A percentile compares a stretch with the other conserved stretches of the same genome.
Conservation (phyloP, 306 rosid species). For the Castanospermum australe region DNA sequence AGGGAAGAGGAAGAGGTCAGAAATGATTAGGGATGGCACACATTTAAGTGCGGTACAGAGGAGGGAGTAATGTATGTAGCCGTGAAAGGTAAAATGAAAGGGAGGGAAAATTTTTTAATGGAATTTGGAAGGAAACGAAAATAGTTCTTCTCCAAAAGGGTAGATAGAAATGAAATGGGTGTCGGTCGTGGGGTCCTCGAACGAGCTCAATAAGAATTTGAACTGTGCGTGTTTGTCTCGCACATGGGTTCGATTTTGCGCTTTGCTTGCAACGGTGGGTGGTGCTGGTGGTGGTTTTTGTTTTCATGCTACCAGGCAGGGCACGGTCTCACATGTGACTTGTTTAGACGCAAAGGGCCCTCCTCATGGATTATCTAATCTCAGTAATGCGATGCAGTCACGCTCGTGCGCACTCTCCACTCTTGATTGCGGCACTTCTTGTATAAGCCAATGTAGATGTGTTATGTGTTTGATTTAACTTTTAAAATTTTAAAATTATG, state of each 20-base stretch:
- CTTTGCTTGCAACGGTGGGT: not conserved
- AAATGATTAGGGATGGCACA: conserved; percentile 43
- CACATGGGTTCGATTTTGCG: conserved; percentile 49
- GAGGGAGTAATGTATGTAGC: conserved; percentile 1
- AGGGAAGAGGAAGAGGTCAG: conserved; percentile 24
- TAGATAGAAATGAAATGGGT: conserved; percentile 26
- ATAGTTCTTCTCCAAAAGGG: not conserved
- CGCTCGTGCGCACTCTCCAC: not conserved
- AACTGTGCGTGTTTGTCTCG: conserved; percentile 39
- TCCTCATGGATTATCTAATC: not conserved
- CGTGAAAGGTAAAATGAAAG: conserved; percentile 24
- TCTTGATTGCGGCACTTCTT: not conserved
- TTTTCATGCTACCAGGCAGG: not conserved
- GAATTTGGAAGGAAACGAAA: not conserved
- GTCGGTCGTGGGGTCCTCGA: conserved; percentile 67
- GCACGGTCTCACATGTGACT: conserved; percentile 21
- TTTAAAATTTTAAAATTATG: too few species aligned
- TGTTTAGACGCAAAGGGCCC: conserved; percentile 1
- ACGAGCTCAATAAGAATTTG: conserved; percentile 12
- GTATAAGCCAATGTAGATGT: not conserved
- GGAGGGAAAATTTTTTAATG: conserved; percentile 32
- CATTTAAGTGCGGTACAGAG: conserved; percentile 65
- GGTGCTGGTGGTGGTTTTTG: conserved; percentile 21
- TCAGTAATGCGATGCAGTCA: not conserved
- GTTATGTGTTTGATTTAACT: too few species aligned